Base-by-base conservation (phyloP, 805 yeast species). In the Schizosaccharomyces cryophilus region DNA sequence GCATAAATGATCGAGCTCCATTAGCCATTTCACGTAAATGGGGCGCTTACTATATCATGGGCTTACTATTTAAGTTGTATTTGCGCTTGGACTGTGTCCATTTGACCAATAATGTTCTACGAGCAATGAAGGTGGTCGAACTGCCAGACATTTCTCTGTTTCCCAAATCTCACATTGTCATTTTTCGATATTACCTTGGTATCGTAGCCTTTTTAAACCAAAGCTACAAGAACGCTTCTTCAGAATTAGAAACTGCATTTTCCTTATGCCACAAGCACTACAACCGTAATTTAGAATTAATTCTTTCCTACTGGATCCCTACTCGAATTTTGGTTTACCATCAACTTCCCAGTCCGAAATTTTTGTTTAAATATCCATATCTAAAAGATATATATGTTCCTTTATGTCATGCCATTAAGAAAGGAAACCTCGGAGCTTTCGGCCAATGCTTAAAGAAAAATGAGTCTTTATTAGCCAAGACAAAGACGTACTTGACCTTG, bases 1-100 rank as follows among this genome's bases (percentile, higher is more conserved):
- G 95, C 64, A 73, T 88, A 55, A 85, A 85, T 64, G 96, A 88
- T 70, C 77, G 89, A 62, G 77, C 79, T n/a, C 78, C 77, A 31
- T 59, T 69, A 24, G 60, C 58, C 0, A 66, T 66, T 15, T 79
- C 83, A 63, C 84, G 85, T 67, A 76, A 82, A 66, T 70, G 71
- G 64, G 85, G 83, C 60, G 81, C 84, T 21, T 85, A 83, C 70
- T 82, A 78, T 70, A 83, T 87, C 68, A 78, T 85, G 21, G 82
- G 83, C 48, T 77, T 81, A 61, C 77, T 87, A 62, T 80, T 87
- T 69, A 80, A 79, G 65, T 75, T 84, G 29, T 87, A 86, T 70
- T 81, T 82, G 73, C 58, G 75, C 65, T 72, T 87, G 64, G 75
- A 78, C 56, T 85, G 84, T 66, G 73, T 78, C 48, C 87, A 87